Base-by-base conservation (phyloP, 148 eudicot genomes). In the Agrostemma githago region DNA sequence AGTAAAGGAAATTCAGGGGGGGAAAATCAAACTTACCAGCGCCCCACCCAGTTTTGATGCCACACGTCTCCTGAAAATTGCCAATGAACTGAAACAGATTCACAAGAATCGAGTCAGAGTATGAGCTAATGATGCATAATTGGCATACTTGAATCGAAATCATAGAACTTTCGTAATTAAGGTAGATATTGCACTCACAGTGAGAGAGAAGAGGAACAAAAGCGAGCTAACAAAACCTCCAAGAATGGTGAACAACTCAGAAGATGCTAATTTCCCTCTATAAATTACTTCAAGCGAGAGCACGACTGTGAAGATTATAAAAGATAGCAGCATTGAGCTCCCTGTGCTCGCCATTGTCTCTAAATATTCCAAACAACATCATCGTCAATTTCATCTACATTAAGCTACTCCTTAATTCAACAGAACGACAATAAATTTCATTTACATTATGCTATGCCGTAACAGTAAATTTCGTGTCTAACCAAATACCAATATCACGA, bases 1-100 rank as follows among this genome's bases (percentile, higher is more conserved):
- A n/a, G 43, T 3, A 68, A 51, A 44, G 41, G 19, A 57, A 10
- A 48, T 12, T 21, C 48, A 26, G 4, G 19, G 67, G 67, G 62
- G 42, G 56, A 56, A 62, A 62, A 34, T 2, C 6, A 37, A 73
- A 76, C 83, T 86, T 83, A 92, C 97, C 96, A 73, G 96, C 83
- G 74, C 97, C 97, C 97, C 97, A 92, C 12, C 96, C 97, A 69
- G 91, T 88, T 86, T 68, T 90, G 76, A 81, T 63, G 77, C 96
- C 97, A 83, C 77, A 73, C 10, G 86, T 82, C 82, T 92, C 96
- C 81, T 90, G 96, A 77, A 84, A 90, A 73, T 90, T 90, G 72
- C 96, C 97, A 82, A 90, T 82, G 82, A 88, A 90, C 96, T 90
- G 87, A 79, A 83, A 75, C 10, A 71, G 48, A 67, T 43, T 44